A percentile compares a stretch with the other conserved stretches of the same genome.
Evolutionary conservation across 2,329 filamentous ascomycete species (phyloP).

Genomic region (Pseudogymnoascus sp.): DNA sequence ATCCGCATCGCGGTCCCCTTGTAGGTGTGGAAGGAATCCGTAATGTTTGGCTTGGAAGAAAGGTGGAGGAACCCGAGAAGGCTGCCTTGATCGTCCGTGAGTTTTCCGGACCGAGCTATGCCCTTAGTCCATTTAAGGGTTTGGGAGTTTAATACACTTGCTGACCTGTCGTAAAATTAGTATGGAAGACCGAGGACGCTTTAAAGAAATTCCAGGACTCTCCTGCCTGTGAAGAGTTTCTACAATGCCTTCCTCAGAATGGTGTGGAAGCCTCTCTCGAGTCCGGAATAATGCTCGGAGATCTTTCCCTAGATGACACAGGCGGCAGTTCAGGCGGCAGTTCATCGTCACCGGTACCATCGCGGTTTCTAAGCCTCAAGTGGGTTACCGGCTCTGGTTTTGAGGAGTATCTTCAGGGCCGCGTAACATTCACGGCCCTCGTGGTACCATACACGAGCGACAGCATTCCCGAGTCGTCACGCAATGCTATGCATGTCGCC

Average conservation of each 20-base stretch:
- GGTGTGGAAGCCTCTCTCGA: background rate
- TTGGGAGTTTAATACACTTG: background rate
- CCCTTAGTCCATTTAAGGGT: background rate
- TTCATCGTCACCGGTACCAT: background rate
- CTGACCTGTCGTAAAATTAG: background rate
- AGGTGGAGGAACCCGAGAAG: slow-evolving; percentile 19
- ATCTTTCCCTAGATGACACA: background rate
- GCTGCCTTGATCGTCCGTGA: slow-evolving; percentile 17
- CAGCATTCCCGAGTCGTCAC: background rate
- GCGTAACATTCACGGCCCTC: background rate
- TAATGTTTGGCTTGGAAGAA: slow-evolving; percentile 28
- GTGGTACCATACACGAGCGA: background rate
- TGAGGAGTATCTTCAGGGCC: background rate
- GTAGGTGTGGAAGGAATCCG: background rate
- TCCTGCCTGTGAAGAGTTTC: background rate
- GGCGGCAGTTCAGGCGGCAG: background rate
- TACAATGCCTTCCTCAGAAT: background rate
- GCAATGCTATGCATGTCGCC: background rate
- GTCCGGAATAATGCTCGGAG: background rate
- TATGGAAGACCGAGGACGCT: background rate
- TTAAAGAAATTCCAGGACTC: background rate
- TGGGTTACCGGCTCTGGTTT: background rate
- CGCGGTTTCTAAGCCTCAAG: background rate
- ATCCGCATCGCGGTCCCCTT: slow-evolving; percentile 6
- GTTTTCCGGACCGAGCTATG: background rate